A percentile compares a stretch with the other conserved stretches of the same genome.
Evolutionary conservation across 2,329 filamentous ascomycete genomes (phyloP).

Genomic region (Arthroderma uncinatum): DNA sequence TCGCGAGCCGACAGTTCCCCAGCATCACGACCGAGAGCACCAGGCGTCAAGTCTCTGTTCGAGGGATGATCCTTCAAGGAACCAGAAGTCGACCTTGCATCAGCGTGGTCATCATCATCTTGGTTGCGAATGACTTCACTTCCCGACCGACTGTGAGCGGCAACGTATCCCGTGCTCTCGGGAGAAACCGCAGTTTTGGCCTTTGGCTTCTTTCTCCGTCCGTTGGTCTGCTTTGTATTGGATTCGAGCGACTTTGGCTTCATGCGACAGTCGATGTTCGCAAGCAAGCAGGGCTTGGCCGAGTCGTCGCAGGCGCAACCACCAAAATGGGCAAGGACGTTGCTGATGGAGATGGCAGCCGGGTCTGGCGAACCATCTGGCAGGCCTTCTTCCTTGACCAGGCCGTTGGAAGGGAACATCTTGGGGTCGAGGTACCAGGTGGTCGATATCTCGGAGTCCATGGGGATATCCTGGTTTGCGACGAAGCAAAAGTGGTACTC

Average conservation of each 20-base stretch:
- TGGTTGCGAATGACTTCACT: conserved; percentile 45
- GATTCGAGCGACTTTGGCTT: conserved; percentile 25
- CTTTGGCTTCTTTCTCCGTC: conserved; percentile 39
- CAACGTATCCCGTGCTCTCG: conserved; percentile 41
- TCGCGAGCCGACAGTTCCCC: conserved; percentile 51
- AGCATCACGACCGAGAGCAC: conserved; percentile 33
- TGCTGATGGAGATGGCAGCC: conserved; percentile 37
- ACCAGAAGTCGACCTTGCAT: conserved; percentile 47
- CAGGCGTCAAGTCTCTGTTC: conserved; percentile 53
- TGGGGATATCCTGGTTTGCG: conserved; percentile 62
- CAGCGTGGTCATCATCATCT: conserved; percentile 46
- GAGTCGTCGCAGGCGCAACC: conserved; percentile 38
- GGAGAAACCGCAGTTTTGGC: conserved; percentile 42
- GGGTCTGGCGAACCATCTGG: conserved; percentile 32
- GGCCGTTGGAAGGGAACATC: conserved; percentile 29
- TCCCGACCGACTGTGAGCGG: conserved; percentile 47
- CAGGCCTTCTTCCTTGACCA: conserved; percentile 31
- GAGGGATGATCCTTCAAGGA: conserved; percentile 45
- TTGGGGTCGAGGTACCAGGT: conserved; percentile 39
- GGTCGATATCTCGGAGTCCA: conserved; percentile 40
- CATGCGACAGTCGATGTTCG: conserved; percentile 34
- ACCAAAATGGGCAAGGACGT: conserved; percentile 39
- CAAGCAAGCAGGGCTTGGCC: conserved; percentile 30
- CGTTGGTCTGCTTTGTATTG: conserved; percentile 32
- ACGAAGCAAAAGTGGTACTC: conserved; percentile 92